phyloP scores from a whole-genome alignment of 371 early-diverging fungal genomes.

The Saksenaea vasiformis region DNA sequence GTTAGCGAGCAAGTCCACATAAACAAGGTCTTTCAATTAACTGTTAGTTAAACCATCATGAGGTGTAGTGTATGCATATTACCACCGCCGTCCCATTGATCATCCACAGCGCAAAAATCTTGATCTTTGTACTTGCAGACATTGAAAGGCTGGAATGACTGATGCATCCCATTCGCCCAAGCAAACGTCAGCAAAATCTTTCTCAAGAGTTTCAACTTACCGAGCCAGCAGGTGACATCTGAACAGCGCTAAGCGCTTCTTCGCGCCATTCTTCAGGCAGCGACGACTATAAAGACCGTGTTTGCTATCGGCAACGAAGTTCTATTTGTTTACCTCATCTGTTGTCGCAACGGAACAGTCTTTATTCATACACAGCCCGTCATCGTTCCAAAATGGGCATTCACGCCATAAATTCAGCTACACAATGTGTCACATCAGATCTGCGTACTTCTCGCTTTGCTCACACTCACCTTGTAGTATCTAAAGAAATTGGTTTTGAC shows the following conservation, averaged over 20 bases:
- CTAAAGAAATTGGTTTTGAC: constrained; percentile 85
- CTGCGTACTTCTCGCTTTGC: too few relatives aligned
- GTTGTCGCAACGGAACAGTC: constrained; percentile 88
- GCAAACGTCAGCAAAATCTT: background rate
- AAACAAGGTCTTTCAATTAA: constrained; percentile 68
- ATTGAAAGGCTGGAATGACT: constrained; percentile 55
- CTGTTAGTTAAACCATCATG: background rate
- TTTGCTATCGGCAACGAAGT: too few relatives aligned
- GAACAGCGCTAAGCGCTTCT: constrained; percentile 55
- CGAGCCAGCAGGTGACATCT: constrained; percentile 49
- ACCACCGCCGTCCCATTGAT: constrained; percentile 64
- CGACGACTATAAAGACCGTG: constrained; percentile 17
- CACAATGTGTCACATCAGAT: background rate
- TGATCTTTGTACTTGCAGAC: constrained; percentile 70
- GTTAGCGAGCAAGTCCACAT: constrained; percentile 87
- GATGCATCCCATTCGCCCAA: background rate
- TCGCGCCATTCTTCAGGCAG: constrained; percentile 57
- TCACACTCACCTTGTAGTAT: constrained; percentile 73
- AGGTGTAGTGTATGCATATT: background rate
- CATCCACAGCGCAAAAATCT: constrained; percentile 91
- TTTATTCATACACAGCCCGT: constrained; percentile 78
- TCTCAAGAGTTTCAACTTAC: constrained; percentile 25
- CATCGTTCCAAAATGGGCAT: constrained; percentile 92
- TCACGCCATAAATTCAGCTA: constrained; percentile 88
- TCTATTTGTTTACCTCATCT: constrained; percentile 61